These are phyloP conservation scores for Mucor indicus DNA, from an alignment of 371 early-diverging fungal species.

Conservation along the genomic window DNA sequence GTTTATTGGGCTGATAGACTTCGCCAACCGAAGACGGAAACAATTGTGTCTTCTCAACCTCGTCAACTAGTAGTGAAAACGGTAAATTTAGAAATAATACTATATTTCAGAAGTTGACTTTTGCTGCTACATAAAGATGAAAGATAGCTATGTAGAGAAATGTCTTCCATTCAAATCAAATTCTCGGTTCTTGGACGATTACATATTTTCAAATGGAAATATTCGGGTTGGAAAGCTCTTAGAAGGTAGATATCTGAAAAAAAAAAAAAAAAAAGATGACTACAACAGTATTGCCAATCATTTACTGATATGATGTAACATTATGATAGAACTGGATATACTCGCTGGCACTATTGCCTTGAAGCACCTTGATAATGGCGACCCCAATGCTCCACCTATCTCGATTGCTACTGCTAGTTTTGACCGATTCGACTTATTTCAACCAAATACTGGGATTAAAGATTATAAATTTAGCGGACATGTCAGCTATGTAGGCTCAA, in stretches of 20 bases:
- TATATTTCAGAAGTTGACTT: no score
- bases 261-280: no score
- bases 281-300: no score
- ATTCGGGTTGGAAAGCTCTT: conserved; percentile 64
- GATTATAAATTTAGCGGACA: conserved; percentile 79
- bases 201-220: conserved; percentile 69
- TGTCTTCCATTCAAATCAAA: conserved; percentile 78
- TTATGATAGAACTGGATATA: conserved; percentile 85
- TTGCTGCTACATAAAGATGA: conserved; percentile 16
- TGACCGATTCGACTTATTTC: conserved; percentile 83
- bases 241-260: conserved; percentile 26
- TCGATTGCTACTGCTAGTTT: conserved; percentile 89
- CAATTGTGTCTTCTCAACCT: conserved; percentile 4
- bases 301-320: no score
- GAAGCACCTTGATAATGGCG: conserved; percentile 72
- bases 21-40: conserved; percentile 10
- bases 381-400: conserved; percentile 55
- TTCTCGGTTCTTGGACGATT: conserved; percentile 73
- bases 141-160: conserved; percentile 77
- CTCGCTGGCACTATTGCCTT: conserved; percentile 82
- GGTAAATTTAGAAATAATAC: no score
- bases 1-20: conserved; percentile 42
- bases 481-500: conserved; percentile 82
- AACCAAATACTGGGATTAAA: conserved; percentile 55
- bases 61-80: conserved; percentile 14